phyloP scores from a whole-genome alignment of 192 early-diverging fungal species.

The Coemansia sp. region DNA sequence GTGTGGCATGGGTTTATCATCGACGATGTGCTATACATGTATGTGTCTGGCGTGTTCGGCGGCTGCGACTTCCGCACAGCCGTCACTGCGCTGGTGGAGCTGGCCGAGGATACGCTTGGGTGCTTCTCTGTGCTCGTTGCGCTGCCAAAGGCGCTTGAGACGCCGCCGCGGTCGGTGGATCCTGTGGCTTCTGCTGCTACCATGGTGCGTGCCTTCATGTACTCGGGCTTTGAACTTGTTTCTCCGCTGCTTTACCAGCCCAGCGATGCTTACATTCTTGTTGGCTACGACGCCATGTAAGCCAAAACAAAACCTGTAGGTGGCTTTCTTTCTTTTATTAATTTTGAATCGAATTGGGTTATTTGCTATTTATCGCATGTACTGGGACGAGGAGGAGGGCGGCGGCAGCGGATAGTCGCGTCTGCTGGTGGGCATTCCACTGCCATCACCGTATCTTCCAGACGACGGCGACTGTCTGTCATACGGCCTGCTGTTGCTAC shows the following conservation, averaged over 20 bases:
- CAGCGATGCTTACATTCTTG: slow-evolving; percentile 55
- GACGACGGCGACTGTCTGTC: background rate
- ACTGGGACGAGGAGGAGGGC: background rate
- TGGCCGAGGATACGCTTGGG: slow-evolving; percentile 52
- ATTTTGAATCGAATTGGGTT: background rate
- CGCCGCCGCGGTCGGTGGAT: background rate
- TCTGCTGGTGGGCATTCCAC: background rate
- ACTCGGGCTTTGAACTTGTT: slow-evolving; percentile 66
- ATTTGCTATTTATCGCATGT: background rate
- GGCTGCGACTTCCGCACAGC: slow-evolving; percentile 48
- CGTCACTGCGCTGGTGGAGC: slow-evolving; percentile 55
- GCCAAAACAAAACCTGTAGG: too few species aligned
- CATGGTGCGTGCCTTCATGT: slow-evolving; percentile 65
- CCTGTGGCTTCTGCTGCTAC: slow-evolving; percentile 16
- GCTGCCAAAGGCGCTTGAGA: slow-evolving; percentile 26
- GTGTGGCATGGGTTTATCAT: slow-evolving; percentile 51
- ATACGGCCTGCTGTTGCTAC: background rate
- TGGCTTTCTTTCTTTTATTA: too few species aligned
- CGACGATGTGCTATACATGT: slow-evolving; percentile 42
- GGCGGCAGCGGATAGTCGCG: background rate
- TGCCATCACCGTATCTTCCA: background rate
- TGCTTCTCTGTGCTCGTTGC: slow-evolving; percentile 45
- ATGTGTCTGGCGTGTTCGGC: slow-evolving; percentile 12
- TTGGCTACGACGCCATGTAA: slow-evolving; percentile 64
- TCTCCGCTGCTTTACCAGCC: slow-evolving; percentile 62